phyloP scores from a whole-genome alignment of 768 basidiomycete genomes.

The Kwoniella newhampshirensis region DNA sequence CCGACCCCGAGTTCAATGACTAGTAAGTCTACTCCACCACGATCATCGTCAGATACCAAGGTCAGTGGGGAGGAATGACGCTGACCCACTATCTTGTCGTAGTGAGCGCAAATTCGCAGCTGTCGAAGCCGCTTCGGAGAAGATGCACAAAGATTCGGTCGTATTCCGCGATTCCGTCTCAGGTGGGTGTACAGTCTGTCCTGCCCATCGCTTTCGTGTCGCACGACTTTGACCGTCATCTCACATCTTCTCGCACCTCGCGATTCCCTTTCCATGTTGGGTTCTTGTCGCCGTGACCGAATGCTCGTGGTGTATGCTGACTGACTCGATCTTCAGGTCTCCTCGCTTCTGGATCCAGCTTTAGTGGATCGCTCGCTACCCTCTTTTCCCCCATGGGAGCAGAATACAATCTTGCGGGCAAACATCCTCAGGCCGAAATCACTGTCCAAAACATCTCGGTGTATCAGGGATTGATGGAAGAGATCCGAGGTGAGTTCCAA shows the following conservation, averaged over 20 bases:
- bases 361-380: conserved; percentile 53
- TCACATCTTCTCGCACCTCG: too few species aligned
- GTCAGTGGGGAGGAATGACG: background rate
- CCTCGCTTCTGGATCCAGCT: conserved; percentile 53
- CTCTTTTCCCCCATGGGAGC: conserved; percentile 55
- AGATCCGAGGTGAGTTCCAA: conserved; percentile 60
- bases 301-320: too few species aligned
- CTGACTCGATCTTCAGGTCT: conserved; percentile 45
- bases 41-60: background rate
- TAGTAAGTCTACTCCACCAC: conserved; percentile 54
- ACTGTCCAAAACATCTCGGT: conserved; percentile 75
- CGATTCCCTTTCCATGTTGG: too few species aligned
- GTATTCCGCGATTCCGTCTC: conserved; percentile 80
- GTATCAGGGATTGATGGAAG: conserved; percentile 75
- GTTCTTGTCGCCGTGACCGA: background rate
- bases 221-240: too few species aligned
- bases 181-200: conserved; percentile 55
- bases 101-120: conserved; percentile 68
- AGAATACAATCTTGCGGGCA: conserved; percentile 76
- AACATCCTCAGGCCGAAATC: conserved; percentile 71
- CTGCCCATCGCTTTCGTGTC: conserved; percentile 1
- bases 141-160: conserved; percentile 87
- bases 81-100: background rate
- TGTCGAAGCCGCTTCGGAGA: conserved; percentile 79
- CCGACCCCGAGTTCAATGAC: conserved; percentile 87